These are phyloP conservation scores for Aurantiochytrium sp. DNA, from an alignment of 108 stramenopile genomes.

Conservation along the genomic window DNA sequence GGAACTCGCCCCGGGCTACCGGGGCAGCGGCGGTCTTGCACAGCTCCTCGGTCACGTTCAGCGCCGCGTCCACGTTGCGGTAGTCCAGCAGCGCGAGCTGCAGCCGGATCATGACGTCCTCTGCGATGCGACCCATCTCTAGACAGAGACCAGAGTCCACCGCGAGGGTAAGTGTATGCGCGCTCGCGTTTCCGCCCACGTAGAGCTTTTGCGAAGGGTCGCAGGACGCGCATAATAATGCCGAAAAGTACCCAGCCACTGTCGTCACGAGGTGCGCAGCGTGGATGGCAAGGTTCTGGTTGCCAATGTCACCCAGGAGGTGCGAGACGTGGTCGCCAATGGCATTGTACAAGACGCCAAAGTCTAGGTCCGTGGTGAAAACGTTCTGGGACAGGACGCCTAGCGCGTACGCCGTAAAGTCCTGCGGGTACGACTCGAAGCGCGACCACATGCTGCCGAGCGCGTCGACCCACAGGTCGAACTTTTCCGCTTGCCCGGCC, in stretches of 20 bases:
- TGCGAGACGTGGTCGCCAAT: background rate
- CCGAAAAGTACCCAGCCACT: background rate
- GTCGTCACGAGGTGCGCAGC: background rate
- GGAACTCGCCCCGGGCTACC: background rate
- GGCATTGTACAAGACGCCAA: background rate
- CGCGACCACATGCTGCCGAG: background rate
- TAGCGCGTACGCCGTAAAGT: background rate
- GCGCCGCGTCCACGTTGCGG: background rate
- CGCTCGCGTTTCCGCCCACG: background rate
- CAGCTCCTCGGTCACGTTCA: background rate
- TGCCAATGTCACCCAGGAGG: background rate
- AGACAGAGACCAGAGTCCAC: background rate
- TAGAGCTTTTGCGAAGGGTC: background rate
- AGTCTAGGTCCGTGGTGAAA: background rate
- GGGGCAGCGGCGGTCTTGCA: background rate
- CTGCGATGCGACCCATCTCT: background rate
- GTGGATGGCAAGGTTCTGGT: background rate
- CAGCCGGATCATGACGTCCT: background rate
- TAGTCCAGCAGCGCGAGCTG: background rate
- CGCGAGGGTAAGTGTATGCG: background rate
- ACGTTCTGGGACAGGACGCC: background rate
- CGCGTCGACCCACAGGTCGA: background rate
- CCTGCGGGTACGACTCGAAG: background rate
- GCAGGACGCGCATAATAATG: background rate
- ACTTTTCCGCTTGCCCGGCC: background rate